These are phyloP conservation scores for Lactarius trivialis DNA, from an alignment of 768 basidiomycete species.

Conservation along the genomic window DNA sequence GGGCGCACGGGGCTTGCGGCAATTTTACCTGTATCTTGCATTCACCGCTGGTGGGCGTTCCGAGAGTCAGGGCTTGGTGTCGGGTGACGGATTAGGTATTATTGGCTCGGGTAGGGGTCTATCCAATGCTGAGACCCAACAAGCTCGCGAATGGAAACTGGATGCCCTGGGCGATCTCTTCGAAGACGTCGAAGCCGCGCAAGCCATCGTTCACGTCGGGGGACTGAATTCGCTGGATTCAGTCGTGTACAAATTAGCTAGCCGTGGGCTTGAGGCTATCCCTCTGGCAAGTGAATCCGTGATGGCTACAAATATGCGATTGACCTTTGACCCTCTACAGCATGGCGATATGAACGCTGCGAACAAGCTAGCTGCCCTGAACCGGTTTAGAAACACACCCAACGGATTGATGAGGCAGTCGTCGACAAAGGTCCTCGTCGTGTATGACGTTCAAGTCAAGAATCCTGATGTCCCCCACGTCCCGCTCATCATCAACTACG, in stretches of 20 bases:
- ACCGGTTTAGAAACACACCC: constrained; percentile 67
- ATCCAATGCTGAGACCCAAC: constrained; percentile 73
- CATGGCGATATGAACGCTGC: constrained; percentile 90
- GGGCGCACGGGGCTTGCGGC: constrained; percentile 78
- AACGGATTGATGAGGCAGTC: constrained; percentile 59
- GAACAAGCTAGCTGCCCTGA: constrained; percentile 73
- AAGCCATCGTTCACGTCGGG: constrained; percentile 84
- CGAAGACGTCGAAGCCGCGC: constrained; percentile 75
- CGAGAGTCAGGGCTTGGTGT: constrained; percentile 40
- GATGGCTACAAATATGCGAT: neutral
- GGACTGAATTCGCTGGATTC: constrained; percentile 82
- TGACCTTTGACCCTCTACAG: constrained; percentile 34
- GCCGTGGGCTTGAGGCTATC: constrained; percentile 78
- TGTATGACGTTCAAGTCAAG: constrained; percentile 93
- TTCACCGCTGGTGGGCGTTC: constrained; percentile 81
- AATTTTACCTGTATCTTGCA: constrained; percentile 94
- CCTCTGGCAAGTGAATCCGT: constrained; percentile 59
- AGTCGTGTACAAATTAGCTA: constrained; percentile 85
- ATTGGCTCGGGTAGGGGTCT: constrained; percentile 88
- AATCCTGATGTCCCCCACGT: constrained; percentile 83
- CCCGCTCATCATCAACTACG: constrained; percentile 93
- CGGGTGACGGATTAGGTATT: constrained; percentile 69
- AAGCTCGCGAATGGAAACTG: constrained; percentile 91
- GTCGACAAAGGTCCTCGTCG: constrained; percentile 71
- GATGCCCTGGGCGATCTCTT: constrained; percentile 87